A percentile compares a stretch with the other conserved stretches of the same genome.
phyloP scores from a whole-genome alignment of 495 filamentous ascomycete genomes.

The Penicillium steckii region DNA sequence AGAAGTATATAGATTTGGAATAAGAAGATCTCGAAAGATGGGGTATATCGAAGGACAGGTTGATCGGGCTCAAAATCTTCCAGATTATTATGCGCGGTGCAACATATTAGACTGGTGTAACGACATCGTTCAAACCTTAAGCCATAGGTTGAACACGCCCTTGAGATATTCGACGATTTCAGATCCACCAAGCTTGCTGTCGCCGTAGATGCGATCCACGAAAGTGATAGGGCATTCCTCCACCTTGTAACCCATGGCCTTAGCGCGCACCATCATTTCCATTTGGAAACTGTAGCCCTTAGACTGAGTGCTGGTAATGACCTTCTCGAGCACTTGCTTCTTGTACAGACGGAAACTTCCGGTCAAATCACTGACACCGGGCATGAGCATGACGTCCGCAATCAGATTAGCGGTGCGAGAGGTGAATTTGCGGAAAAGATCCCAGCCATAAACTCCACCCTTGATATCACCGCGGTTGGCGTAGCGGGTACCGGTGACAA shows the following conservation, averaged over 20 bases:
- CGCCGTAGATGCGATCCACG: constrained; percentile 92
- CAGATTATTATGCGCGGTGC: constrained; percentile 10
- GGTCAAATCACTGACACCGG: constrained; percentile 94
- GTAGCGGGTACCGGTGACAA: constrained; percentile 95
- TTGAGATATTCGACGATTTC: constrained; percentile 99
- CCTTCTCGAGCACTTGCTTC: constrained; percentile 81
- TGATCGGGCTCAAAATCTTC: constrained; percentile 9
- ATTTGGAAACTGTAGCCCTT: constrained; percentile 99
- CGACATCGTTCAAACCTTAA: constrained; percentile 63
- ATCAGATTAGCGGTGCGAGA: constrained; percentile 89
- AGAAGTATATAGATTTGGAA: constrained; percentile 16
- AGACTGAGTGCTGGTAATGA: constrained; percentile 81
- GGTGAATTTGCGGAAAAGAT: constrained; percentile 93
- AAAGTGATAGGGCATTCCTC: constrained; percentile 94
- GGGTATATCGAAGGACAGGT: constrained; percentile 29
- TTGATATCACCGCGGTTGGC: constrained; percentile 58
- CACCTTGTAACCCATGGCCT: constrained; percentile 86
- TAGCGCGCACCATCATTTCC: constrained; percentile 94
- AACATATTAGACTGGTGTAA: constrained; percentile 2
- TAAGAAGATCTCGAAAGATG: constrained; percentile 12
- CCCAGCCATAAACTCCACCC: constrained; percentile 96
- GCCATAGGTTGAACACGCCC: constrained; percentile 86
- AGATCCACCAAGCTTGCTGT: constrained; percentile 89
- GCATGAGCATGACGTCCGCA: constrained; percentile 88
- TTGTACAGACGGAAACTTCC: constrained; percentile 95